Evolutionary conservation across 148 eudicot genomes (phyloP).

Genomic region (Polygonum aviculare): DNA sequence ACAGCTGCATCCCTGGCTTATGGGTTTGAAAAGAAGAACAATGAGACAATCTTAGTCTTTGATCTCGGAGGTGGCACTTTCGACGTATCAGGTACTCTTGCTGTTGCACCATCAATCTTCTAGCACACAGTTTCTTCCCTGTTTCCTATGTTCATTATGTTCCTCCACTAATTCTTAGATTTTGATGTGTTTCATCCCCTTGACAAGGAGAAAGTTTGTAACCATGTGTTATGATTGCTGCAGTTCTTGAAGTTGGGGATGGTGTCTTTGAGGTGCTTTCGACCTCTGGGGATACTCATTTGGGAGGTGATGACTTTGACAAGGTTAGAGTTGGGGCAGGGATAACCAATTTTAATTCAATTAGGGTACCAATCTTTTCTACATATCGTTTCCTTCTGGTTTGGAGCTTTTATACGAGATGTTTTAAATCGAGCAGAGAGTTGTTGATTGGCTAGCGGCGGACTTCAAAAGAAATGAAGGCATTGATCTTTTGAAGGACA

Average conservation of each 20-base stretch:
- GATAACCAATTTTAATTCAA: not conserved
- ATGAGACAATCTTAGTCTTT: slow-evolving; percentile 45
- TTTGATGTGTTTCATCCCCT: not conserved
- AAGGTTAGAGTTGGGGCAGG: slow-evolving; percentile 19
- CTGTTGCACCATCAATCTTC: not conserved
- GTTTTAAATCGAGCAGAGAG: slow-evolving; percentile 31
- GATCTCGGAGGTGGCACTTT: slow-evolving; percentile 55
- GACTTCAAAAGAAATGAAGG: slow-evolving; percentile 57
- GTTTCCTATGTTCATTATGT: not conserved
- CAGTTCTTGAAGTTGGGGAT: slow-evolving; percentile 59
- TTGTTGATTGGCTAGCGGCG: slow-evolving; percentile 64
- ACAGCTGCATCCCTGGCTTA: slow-evolving; percentile 59
- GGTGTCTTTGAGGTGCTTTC: slow-evolving; percentile 61
- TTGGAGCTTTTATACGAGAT: not conserved
- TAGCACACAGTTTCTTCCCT: not conserved
- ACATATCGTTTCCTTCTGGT: not conserved
- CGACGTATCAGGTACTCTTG: slow-evolving; percentile 44
- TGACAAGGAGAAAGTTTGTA: not conserved
- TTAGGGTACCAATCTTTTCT: not conserved
- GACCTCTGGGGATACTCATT: slow-evolving; percentile 45
- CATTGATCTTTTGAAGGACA: slow-evolving; percentile 57
- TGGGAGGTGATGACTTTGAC: slow-evolving; percentile 53
- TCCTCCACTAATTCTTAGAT: too few relatives aligned
- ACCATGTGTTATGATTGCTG: not conserved
- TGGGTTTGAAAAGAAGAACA: slow-evolving; percentile 47